Percentiles rank a stretch among this genome's conserved stretches.
Conservation (phyloP, 2,329 filamentous ascomycete genomes). For the Colletotrichum simmondsii region DNA sequence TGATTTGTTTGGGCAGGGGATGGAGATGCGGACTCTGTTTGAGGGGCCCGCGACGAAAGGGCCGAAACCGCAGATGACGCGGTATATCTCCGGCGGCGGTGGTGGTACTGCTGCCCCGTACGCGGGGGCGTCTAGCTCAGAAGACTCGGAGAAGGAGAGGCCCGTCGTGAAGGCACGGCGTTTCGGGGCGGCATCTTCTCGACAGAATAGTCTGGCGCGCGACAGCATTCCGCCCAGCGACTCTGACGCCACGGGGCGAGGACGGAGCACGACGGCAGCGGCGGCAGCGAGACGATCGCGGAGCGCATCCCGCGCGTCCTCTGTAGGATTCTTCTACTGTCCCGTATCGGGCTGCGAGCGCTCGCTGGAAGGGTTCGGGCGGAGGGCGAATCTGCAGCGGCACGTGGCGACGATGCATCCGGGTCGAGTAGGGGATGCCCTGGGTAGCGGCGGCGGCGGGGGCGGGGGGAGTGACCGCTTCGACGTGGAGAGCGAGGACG, state of each 20-base stretch:
- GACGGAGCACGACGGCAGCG: neutral
- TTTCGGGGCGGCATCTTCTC: conserved; percentile 43
- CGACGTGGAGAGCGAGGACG: conserved; percentile 58
- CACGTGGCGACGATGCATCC: conserved; percentile 52
- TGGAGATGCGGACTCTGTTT: conserved; percentile 70
- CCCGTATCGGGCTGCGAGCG: conserved; percentile 50
- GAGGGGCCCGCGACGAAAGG: conserved; percentile 41
- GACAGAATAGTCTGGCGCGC: conserved; percentile 42
- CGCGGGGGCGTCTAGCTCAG: conserved; percentile 8
- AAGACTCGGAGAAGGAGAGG: neutral
- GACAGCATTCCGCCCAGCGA: conserved; percentile 37
- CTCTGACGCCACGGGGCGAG: conserved; percentile 15
- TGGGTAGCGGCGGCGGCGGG: too few species aligned
- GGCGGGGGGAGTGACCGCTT: conserved; percentile 6
- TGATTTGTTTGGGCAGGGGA: conserved; percentile 77
- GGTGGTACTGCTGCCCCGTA: neutral
- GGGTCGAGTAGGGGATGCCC: conserved; percentile 48
- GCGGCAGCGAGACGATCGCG: conserved; percentile 31
- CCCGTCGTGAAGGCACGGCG: conserved; percentile 36
- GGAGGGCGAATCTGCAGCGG: conserved; percentile 48
- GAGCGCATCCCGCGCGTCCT: conserved; percentile 44
- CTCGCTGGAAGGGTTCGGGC: conserved; percentile 47
- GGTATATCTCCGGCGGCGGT: neutral
- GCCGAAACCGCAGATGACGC: conserved; percentile 17
- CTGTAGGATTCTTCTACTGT: conserved; percentile 49